These are phyloP conservation scores for Laburnicola sp. DNA, from an alignment of 2,329 filamentous ascomycete genomes.

Conservation along the genomic window DNA sequence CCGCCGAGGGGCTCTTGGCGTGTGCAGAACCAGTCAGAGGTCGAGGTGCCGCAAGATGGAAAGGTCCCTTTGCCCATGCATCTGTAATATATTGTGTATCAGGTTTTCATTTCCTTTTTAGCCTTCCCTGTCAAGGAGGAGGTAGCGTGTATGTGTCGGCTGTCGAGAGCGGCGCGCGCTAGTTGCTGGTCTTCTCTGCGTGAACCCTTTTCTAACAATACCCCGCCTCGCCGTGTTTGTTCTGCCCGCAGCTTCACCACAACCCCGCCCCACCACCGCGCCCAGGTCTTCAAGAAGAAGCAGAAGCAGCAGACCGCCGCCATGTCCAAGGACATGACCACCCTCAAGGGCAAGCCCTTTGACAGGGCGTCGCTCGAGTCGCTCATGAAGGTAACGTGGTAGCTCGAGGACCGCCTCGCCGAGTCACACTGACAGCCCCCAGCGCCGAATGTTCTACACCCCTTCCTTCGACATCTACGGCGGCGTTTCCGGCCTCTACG, in stretches of 20 bases:
- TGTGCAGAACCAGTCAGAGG: conserved; percentile 15
- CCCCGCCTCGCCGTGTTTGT: conserved; percentile 37
- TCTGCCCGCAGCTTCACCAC: conserved; percentile 42
- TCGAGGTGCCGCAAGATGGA: conserved; percentile 14
- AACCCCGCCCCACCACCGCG: conserved; percentile 34
- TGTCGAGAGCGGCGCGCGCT: conserved; percentile 46
- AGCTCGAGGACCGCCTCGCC: neutral
- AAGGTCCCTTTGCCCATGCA: conserved; percentile 1
- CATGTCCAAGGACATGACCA: conserved; percentile 49
- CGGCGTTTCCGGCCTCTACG: conserved; percentile 84
- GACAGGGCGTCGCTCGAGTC: conserved; percentile 81
- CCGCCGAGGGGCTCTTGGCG: conserved; percentile 23
- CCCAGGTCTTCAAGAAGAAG: conserved; percentile 35
- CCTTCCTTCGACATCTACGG: conserved; percentile 95
- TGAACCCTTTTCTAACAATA: conserved; percentile 31
- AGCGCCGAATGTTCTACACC: conserved; percentile 73
- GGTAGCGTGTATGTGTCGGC: conserved; percentile 45
- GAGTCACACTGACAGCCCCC: conserved; percentile 31
- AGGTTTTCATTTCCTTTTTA: conserved; percentile 22
- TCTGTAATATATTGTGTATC: conserved; percentile 28
- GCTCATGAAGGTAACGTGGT: conserved; percentile 72
- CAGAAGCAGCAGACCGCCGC: conserved; percentile 23
- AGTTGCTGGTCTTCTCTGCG: conserved; percentile 32
- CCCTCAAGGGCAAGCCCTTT: conserved; percentile 80
- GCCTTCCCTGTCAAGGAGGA: conserved; percentile 29